These are phyloP conservation scores for Skeletonema tropicum DNA, from an alignment of 108 stramenopile genomes.

Conservation along the genomic window DNA sequence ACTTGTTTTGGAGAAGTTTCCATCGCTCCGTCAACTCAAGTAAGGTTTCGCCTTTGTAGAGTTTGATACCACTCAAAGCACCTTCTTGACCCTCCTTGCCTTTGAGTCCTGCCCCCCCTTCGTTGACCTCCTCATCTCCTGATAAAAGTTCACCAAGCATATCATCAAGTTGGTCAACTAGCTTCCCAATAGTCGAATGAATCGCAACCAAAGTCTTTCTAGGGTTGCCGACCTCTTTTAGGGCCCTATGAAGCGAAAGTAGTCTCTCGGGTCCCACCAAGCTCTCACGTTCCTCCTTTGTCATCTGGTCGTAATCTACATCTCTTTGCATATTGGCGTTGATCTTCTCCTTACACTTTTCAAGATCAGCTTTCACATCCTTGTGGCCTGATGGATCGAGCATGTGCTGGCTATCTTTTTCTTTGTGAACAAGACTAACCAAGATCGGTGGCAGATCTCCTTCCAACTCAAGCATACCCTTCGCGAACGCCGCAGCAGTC, in stretches of 20 bases:
- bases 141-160: slow-evolving; percentile 76
- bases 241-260: slow-evolving; percentile 74
- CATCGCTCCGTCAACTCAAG: slow-evolving; percentile 94
- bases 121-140: slow-evolving; percentile 75
- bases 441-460: slow-evolving; percentile 98
- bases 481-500: slow-evolving; percentile 82
- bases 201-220: slow-evolving; percentile 80
- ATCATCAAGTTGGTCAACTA: slow-evolving; percentile 88
- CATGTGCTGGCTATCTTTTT: slow-evolving; percentile 71
- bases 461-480: slow-evolving; percentile 96
- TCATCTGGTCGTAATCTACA: slow-evolving; percentile 66
- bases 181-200: slow-evolving; percentile 77
- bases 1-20: slow-evolving; percentile 86
- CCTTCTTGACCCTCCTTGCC: slow-evolving; percentile 76
- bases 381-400: slow-evolving; percentile 96
- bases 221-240: slow-evolving; percentile 89
- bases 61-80: slow-evolving; percentile 85
- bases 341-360: slow-evolving; percentile 84
- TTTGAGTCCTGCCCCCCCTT: slow-evolving; percentile 84
- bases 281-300: slow-evolving; percentile 63
- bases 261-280: slow-evolving; percentile 83
- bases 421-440: slow-evolving; percentile 96
- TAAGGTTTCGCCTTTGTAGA: slow-evolving; percentile 94
- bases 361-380: slow-evolving; percentile 90
- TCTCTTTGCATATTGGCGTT: slow-evolving; percentile 84